phyloP scores from a whole-genome alignment of 169 alveolate genomes.

The Eimeria tenella region DNA sequence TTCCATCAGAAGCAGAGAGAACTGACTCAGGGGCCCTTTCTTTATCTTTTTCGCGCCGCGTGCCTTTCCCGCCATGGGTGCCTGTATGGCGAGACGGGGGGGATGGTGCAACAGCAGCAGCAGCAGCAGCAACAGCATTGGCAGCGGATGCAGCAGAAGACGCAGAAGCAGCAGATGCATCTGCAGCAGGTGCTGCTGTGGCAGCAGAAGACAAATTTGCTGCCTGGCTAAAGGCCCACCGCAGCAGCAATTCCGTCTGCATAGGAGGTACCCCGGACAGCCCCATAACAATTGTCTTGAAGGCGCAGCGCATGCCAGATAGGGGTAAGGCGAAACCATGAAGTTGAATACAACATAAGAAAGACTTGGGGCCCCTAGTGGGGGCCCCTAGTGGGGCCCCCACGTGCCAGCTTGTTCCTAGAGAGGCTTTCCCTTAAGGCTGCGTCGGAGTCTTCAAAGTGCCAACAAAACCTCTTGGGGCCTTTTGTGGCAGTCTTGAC shows the following conservation, averaged over 20 bases:
- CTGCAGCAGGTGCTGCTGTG: not conserved
- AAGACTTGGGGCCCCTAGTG: not conserved
- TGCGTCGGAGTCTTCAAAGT: too few relatives aligned
- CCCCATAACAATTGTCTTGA: not conserved
- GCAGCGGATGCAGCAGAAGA: not conserved
- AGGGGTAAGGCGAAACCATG: not conserved
- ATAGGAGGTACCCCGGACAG: not conserved
- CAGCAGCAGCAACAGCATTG: not conserved
- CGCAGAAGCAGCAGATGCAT: too few relatives aligned
- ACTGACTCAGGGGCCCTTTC: not conserved
- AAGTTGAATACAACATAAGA: not conserved
- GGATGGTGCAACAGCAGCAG: not conserved
- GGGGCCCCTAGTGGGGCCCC: not conserved
- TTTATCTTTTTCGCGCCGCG: not conserved
- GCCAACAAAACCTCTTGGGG: too few relatives aligned
- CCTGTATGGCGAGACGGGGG: not conserved
- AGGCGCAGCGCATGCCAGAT: slow-evolving; percentile 16
- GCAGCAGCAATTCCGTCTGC: not conserved
- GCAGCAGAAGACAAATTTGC: not conserved
- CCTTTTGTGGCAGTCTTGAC: too few relatives aligned
- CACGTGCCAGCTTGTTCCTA: too few relatives aligned
- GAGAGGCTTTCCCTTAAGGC: too few relatives aligned
- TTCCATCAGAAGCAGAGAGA: not conserved
- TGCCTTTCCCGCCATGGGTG: slow-evolving; percentile 52
- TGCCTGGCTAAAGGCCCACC: not conserved